Conservation (phyloP, 192 early-diverging fungal genomes). For the Spinellus fusiger region DNA sequence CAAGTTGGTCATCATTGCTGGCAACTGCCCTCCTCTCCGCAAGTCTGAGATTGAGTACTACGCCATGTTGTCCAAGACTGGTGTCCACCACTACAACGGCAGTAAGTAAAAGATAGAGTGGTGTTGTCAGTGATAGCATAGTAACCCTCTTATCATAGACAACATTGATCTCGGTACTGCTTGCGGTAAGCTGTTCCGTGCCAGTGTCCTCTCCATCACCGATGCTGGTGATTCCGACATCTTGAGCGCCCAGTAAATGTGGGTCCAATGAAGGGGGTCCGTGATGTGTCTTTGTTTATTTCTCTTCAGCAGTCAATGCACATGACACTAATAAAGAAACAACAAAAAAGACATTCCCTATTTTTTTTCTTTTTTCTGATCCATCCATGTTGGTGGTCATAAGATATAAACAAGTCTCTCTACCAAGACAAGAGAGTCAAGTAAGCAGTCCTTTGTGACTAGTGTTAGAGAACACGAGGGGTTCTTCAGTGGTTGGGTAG, state of each 20-base stretch:
- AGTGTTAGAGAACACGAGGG: too few species aligned
- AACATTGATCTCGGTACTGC: conserved; percentile 99
- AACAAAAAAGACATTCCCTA: too few species aligned
- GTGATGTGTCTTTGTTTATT: background rate
- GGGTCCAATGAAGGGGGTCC: background rate
- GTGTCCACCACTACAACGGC: conserved; percentile 99
- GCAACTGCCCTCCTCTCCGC: conserved; percentile 98
- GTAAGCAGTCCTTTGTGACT: too few species aligned
- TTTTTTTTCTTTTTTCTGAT: too few species aligned
- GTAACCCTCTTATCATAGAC: conserved; percentile 42
- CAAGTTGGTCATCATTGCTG: conserved; percentile 98
- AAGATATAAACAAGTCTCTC: too few species aligned
- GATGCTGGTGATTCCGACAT: conserved; percentile 93
- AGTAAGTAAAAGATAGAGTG: conserved; percentile 49
- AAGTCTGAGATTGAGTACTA: conserved; percentile 99
- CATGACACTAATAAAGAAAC: too few species aligned
- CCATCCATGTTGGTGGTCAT: too few species aligned
- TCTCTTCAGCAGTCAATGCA: too few species aligned
- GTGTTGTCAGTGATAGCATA: background rate
- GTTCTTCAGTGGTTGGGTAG: too few species aligned
- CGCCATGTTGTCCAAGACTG: conserved; percentile 99
- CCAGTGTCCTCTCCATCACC: conserved; percentile 90
- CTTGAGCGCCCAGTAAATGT: conserved; percentile 32
- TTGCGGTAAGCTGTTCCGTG: conserved; percentile 99
- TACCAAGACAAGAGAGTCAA: too few species aligned